These are phyloP conservation scores for Pholiota microspora DNA, from an alignment of 768 basidiomycete species.

Conservation along the genomic window DNA sequence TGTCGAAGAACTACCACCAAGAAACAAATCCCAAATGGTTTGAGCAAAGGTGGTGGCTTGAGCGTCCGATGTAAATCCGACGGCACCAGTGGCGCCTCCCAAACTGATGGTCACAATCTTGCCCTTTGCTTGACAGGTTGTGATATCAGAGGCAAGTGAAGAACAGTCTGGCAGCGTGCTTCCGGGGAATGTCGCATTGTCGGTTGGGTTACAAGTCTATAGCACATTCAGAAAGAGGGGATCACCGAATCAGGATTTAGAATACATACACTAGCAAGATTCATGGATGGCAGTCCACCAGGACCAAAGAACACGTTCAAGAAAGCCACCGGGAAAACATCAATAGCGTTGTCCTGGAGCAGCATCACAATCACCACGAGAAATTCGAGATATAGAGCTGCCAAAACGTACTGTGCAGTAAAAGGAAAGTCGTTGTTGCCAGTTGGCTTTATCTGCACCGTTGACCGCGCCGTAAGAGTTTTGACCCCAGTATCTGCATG, in stretches of 20 bases:
- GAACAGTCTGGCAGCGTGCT: constrained; percentile 62
- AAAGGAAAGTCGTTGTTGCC: constrained; percentile 58
- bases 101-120: constrained; percentile 59
- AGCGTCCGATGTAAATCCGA: constrained; percentile 55
- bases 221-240: not conserved
- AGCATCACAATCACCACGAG: not conserved
- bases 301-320: constrained; percentile 63
- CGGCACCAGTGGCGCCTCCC: constrained; percentile 62
- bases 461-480: constrained; percentile 68
- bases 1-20: constrained; percentile 54
- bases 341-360: constrained; percentile 69
- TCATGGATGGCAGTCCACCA: constrained; percentile 60
- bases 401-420: constrained; percentile 53
- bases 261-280: constrained; percentile 65
- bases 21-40: constrained; percentile 71
- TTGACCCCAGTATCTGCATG: constrained; percentile 68
- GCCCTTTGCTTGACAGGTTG: constrained; percentile 62
- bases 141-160: constrained; percentile 58
- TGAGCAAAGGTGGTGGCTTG: constrained; percentile 61
- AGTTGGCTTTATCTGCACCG: constrained; percentile 45
- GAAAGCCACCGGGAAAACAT: constrained; percentile 72
- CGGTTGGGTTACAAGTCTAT: constrained; percentile 61
- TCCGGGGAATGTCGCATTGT: constrained; percentile 58
- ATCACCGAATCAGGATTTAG: not conserved
- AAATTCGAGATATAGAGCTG: not conserved